Percentiles rank a stretch among this genome's conserved stretches.
Evolutionary conservation across 2,329 filamentous ascomycete species (phyloP).

Genomic region (Fusarium sp.): DNA sequence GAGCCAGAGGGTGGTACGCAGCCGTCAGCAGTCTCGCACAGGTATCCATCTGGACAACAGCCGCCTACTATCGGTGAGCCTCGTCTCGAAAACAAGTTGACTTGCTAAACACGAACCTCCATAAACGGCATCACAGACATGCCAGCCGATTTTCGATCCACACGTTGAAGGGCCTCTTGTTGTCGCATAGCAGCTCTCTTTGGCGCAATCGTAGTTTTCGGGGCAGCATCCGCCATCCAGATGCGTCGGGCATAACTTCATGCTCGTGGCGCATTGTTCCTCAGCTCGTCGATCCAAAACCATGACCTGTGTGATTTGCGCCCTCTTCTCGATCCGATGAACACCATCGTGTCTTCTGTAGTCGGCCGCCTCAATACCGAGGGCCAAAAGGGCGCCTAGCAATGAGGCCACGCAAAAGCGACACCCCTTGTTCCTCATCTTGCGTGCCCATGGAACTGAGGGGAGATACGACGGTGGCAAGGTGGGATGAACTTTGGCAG

Average conservation of each 20-base stretch:
- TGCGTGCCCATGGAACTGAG: slow-evolving; percentile 30
- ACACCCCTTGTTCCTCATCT: slow-evolving; percentile 39
- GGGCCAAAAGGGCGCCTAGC: slow-evolving; percentile 35
- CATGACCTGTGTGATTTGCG: slow-evolving; percentile 37
- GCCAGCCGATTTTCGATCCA: slow-evolving; percentile 50
- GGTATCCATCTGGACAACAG: slow-evolving; percentile 57
- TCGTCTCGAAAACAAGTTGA: not conserved
- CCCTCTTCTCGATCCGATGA: slow-evolving; percentile 46
- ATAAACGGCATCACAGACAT: slow-evolving; percentile 52
- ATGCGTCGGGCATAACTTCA: slow-evolving; percentile 50
- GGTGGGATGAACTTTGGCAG: slow-evolving; percentile 11
- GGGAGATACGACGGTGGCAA: slow-evolving; percentile 20
- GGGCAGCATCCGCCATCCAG: slow-evolving; percentile 60
- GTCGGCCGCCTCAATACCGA: slow-evolving; percentile 38
- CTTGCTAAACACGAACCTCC: slow-evolving; percentile 45
- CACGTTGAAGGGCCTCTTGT: slow-evolving; percentile 55
- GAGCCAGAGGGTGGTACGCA: slow-evolving; percentile 58
- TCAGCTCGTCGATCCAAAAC: slow-evolving; percentile 32
- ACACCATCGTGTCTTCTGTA: slow-evolving; percentile 46
- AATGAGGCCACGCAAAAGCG: slow-evolving; percentile 32
- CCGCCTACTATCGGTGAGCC: slow-evolving; percentile 48
- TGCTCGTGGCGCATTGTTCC: slow-evolving; percentile 41
- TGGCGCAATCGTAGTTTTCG: slow-evolving; percentile 57
- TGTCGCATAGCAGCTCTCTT: slow-evolving; percentile 58
- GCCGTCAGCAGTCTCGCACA: slow-evolving; percentile 51